phyloP scores from a whole-genome alignment of 371 early-diverging fungal species.

The Syncephalastrum contaminatum region DNA sequence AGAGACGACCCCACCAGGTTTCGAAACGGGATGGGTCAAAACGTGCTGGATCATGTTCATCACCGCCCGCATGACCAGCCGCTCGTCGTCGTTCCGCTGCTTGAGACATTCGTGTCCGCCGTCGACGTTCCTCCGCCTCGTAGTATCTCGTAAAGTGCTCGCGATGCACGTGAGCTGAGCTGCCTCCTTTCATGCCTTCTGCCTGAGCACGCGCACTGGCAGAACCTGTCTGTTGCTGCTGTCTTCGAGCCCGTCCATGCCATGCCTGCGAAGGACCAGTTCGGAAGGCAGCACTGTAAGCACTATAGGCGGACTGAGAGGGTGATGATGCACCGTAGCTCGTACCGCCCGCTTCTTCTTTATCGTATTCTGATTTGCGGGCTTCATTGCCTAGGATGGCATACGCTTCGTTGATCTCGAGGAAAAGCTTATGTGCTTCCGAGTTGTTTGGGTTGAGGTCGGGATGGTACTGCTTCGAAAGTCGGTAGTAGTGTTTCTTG shows the following conservation, averaged over 20 bases:
- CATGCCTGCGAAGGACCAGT: constrained; percentile 36
- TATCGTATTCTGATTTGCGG: constrained; percentile 79
- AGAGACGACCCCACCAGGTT: constrained; percentile 26
- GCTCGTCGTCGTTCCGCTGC: constrained; percentile 32
- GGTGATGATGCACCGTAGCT: constrained; percentile 23
- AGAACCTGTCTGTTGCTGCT: constrained; percentile 33
- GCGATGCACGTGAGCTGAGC: constrained; percentile 19
- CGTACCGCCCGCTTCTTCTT: constrained; percentile 12
- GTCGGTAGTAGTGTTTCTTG: constrained; percentile 78
- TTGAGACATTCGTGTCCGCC: constrained; percentile 32
- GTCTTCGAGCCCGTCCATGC: constrained; percentile 29
- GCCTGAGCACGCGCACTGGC: constrained; percentile 43
- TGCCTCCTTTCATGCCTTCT: constrained; percentile 20
- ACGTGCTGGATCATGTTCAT: constrained; percentile 3
- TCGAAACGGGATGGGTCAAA: constrained; percentile 2
- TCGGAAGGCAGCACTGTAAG: constrained; percentile 15
- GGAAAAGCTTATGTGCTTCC: constrained; percentile 65
- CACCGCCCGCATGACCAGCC: constrained; percentile 14
- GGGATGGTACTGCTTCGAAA: constrained; percentile 87
- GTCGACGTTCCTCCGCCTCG: constrained; percentile 41
- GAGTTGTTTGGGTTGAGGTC: constrained; percentile 76
- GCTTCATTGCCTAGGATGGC: constrained; percentile 73
- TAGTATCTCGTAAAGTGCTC: constrained; percentile 38
- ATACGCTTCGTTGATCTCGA: constrained; percentile 85
- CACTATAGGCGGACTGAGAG: constrained; percentile 3